These are phyloP conservation scores for Quercus ilex DNA, from an alignment of 306 rosid species.

Conservation along the genomic window DNA sequence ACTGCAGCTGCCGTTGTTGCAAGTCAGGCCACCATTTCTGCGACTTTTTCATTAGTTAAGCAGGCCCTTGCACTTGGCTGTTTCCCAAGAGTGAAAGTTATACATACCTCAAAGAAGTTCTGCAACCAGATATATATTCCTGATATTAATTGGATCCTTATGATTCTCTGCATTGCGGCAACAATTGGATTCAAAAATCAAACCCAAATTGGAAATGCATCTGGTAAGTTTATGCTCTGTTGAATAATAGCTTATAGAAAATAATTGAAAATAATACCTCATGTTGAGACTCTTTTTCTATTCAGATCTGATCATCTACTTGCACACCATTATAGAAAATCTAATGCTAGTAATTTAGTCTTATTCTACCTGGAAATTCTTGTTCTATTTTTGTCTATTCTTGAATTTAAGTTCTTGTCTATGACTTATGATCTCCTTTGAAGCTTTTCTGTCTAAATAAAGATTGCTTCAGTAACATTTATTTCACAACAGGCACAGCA, in stretches of 20 bases:
- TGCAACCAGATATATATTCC: slow-evolving; percentile 84
- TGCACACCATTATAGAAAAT: not conserved
- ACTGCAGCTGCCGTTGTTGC: slow-evolving; percentile 93
- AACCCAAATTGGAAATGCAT: slow-evolving; percentile 93
- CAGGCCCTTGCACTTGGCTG: slow-evolving; percentile 96
- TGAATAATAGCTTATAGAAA: not conserved
- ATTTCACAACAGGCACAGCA: slow-evolving; percentile 72
- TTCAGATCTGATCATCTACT: not conserved
- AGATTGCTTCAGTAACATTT: slow-evolving; percentile 17
- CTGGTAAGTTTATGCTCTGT: slow-evolving; percentile 46
- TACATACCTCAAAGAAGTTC: slow-evolving; percentile 77
- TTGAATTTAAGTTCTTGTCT: not conserved
- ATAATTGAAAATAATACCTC: no score
- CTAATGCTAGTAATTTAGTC: not conserved
- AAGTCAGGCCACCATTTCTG: slow-evolving; percentile 92
- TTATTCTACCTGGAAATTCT: not conserved
- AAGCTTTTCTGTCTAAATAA: not conserved
- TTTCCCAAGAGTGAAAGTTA: slow-evolving; percentile 94
- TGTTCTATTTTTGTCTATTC: not conserved
- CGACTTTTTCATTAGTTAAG: slow-evolving; percentile 86
- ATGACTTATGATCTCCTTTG: not conserved
- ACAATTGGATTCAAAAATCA: slow-evolving; percentile 91
- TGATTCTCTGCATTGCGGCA: slow-evolving; percentile 89
- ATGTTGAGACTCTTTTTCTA: not conserved
- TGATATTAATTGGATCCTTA: slow-evolving; percentile 90